phyloP scores from a whole-genome alignment of 2,329 filamentous ascomycete genomes.

The Penicillium frequentans region DNA sequence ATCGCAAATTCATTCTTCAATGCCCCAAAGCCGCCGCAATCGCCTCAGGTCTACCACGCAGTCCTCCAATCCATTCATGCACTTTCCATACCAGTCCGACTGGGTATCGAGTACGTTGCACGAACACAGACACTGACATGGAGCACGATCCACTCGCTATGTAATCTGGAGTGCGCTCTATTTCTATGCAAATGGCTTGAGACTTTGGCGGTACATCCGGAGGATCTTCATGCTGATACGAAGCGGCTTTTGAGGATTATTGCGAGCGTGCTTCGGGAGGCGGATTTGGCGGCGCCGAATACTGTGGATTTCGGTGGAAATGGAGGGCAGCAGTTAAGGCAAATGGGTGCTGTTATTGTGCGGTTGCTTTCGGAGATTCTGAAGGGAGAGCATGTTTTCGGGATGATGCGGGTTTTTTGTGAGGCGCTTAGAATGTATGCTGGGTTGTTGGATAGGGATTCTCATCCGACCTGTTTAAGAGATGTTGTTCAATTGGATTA shows the following conservation, averaged over 20 bases:
- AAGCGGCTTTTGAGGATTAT: background rate
- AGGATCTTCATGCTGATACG: background rate
- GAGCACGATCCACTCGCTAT: slow-evolving; percentile 21
- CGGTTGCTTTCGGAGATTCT: slow-evolving; percentile 1
- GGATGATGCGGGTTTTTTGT: slow-evolving; percentile 4
- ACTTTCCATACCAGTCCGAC: slow-evolving; percentile 21
- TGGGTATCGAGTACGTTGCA: slow-evolving; percentile 18
- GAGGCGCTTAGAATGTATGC: background rate
- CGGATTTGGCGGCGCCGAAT: background rate
- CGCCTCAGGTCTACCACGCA: background rate
- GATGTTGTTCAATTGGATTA: background rate
- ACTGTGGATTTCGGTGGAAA: background rate
- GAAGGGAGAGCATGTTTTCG: slow-evolving; percentile 1
- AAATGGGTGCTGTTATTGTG: background rate
- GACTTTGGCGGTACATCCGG: background rate
- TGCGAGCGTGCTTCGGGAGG: background rate
- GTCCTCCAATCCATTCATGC: slow-evolving; percentile 10
- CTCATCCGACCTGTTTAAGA: background rate
- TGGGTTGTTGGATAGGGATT: background rate
- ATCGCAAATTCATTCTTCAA: background rate
- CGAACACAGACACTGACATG: slow-evolving; percentile 18
- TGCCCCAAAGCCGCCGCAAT: background rate
- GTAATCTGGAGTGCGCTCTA: slow-evolving; percentile 26
- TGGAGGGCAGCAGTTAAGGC: background rate
- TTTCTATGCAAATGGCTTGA: slow-evolving; percentile 39